Conservation (phyloP, 2,329 filamentous ascomycete species). For the Neonectria sp. region DNA sequence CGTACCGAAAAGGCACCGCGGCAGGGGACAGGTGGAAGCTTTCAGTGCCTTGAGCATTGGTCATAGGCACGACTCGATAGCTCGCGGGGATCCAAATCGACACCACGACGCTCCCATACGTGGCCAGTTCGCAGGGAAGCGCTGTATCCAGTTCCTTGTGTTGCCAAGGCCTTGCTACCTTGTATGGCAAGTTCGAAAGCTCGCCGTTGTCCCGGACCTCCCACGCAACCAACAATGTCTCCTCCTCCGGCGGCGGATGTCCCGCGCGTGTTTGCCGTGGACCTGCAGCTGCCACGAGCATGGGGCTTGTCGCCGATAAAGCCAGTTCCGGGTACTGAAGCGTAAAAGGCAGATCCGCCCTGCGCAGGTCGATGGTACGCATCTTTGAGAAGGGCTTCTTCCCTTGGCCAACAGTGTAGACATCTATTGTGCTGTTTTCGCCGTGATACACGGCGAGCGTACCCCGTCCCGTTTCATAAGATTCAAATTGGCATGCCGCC, state of each 20-base stretch:
- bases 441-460: slow-evolving; percentile 55
- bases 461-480: slow-evolving; percentile 52
- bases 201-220: slow-evolving; percentile 50
- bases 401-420: slow-evolving; percentile 50
- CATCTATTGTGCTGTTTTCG: slow-evolving; percentile 51
- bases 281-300: slow-evolving; percentile 56
- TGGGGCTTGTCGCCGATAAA: slow-evolving; percentile 56
- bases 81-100: slow-evolving; percentile 59
- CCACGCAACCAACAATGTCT: slow-evolving; percentile 58
- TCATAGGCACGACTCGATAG: slow-evolving; percentile 52
- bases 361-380: slow-evolving; percentile 53
- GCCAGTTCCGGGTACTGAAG: slow-evolving; percentile 59
- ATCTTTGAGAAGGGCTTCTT: slow-evolving; percentile 57
- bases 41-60: slow-evolving; percentile 39
- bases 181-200: slow-evolving; percentile 52
- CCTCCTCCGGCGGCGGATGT: slow-evolving; percentile 55
- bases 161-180: slow-evolving; percentile 55
- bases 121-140: slow-evolving; percentile 54
- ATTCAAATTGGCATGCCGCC: slow-evolving; percentile 54
- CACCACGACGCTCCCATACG: slow-evolving; percentile 56
- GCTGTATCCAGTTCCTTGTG: slow-evolving; percentile 58
- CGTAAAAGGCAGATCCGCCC: slow-evolving; percentile 54
- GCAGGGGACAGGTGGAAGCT: slow-evolving; percentile 51
- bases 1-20: slow-evolving; percentile 51
- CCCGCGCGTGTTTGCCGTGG: slow-evolving; percentile 56